Percentiles rank a stretch among this genome's conserved stretches.
Evolutionary conservation across 2,329 filamentous ascomycete genomes (phyloP).

Genomic region (Colletotrichum sp.): DNA sequence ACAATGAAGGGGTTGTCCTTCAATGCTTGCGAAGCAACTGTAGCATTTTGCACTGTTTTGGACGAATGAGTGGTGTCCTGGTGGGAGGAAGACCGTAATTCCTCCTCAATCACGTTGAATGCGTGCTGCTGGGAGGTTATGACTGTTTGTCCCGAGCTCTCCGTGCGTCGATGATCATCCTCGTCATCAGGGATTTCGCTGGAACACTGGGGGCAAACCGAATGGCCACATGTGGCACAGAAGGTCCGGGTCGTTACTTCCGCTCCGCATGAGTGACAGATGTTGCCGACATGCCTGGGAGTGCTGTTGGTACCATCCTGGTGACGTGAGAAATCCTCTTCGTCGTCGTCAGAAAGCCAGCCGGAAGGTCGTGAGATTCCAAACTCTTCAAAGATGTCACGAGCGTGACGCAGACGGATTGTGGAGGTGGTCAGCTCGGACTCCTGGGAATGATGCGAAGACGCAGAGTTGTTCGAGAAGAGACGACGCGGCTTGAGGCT

Average conservation of each 20-base stretch:
- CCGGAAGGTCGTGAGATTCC: conserved; percentile 49
- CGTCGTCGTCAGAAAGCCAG: conserved; percentile 49
- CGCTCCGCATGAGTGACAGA: conserved; percentile 57
- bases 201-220: conserved; percentile 52
- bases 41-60: conserved; percentile 1
- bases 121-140: background rate
- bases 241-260: conserved; percentile 39
- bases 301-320: conserved; percentile 35
- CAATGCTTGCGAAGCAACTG: conserved; percentile 19
- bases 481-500: background rate
- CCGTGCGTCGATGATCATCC: background rate
- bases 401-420: conserved; percentile 44
- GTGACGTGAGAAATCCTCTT: conserved; percentile 19
- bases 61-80: background rate
- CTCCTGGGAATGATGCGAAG: conserved; percentile 19
- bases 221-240: conserved; percentile 56
- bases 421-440: conserved; percentile 35
- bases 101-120: background rate
- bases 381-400: conserved; percentile 52
- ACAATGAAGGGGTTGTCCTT: conserved; percentile 37
- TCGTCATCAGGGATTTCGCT: conserved; percentile 34
- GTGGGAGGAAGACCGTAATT: background rate
- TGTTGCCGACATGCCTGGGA: conserved; percentile 32
- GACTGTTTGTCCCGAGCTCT: background rate
- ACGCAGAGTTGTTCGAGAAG: conserved; percentile 10